Evolutionary conservation across 179 eudicot genomes (phyloP).

Genomic region (Spinacia oleracea): DNA sequence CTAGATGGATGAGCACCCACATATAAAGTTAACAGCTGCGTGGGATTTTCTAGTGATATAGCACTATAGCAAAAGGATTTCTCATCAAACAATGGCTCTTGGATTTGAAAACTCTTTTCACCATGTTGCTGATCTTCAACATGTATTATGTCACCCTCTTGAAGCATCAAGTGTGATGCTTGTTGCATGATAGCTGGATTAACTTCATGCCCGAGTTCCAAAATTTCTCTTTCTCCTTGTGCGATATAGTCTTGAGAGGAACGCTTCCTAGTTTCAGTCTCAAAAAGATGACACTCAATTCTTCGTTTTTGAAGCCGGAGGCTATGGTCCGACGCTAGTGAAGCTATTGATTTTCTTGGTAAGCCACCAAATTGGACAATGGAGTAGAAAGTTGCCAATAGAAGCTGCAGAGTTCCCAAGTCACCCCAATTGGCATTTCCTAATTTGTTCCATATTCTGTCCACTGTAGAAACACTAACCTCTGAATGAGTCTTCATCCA

Average conservation of each 20-base stretch:
- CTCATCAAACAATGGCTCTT: constrained; percentile 49
- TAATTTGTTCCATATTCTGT: constrained; percentile 79
- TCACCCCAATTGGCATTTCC: constrained; percentile 95
- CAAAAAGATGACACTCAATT: constrained; percentile 53
- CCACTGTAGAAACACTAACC: constrained; percentile 61
- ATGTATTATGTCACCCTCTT: constrained; percentile 57
- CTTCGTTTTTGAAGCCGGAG: constrained; percentile 77
- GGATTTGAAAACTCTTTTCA: constrained; percentile 54
- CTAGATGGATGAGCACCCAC: constrained; percentile 87
- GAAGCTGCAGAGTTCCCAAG: constrained; percentile 66
- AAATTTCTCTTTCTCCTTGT: constrained; percentile 52
- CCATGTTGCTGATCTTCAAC: constrained; percentile 61
- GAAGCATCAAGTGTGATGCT: constrained; percentile 47
- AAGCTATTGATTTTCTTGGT: constrained; percentile 68
- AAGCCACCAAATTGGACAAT: constrained; percentile 66
- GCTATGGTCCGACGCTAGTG: constrained; percentile 72
- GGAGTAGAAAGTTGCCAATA: constrained; percentile 67
- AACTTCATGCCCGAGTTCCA: constrained; percentile 48
- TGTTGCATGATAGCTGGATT: constrained; percentile 39
- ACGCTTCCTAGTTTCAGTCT: constrained; percentile 35
- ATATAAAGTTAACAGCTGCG: constrained; percentile 48
- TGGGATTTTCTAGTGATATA: constrained; percentile 48
- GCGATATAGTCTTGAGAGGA: constrained; percentile 36
- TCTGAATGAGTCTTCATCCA: constrained; percentile 70
- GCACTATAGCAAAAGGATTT: constrained; percentile 58